Percentiles rank a stretch among this genome's conserved stretches.
Evolutionary conservation across 1,139 yeast genomes (phyloP).

Genomic region (Debaryomyces coudertii): DNA sequence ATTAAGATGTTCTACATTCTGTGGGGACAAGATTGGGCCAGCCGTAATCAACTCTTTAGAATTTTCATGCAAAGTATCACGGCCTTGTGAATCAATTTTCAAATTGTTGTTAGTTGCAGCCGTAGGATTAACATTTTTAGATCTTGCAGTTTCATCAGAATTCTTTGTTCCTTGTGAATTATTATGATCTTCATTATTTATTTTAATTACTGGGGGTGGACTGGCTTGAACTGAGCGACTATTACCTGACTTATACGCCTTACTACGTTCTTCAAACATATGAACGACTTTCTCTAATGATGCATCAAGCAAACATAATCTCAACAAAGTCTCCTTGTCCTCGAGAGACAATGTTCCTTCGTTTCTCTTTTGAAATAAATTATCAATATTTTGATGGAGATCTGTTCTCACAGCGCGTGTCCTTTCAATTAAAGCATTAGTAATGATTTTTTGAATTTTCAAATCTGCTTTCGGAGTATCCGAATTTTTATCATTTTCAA

Average conservation of each 20-base stretch:
- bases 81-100: slow-evolving; percentile 12
- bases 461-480: slow-evolving; percentile 39
- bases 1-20: slow-evolving; percentile 27
- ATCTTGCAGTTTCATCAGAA: not conserved
- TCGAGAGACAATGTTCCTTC: slow-evolving; percentile 44
- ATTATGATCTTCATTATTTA: not conserved
- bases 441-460: slow-evolving; percentile 43
- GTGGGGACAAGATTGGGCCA: slow-evolving; percentile 59
- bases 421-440: slow-evolving; percentile 47
- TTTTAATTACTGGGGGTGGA: slow-evolving; percentile 4
- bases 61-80: slow-evolving; percentile 48
- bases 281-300: slow-evolving; percentile 47
- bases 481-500: slow-evolving; percentile 37
- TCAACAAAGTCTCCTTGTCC: slow-evolving; percentile 46
- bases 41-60: slow-evolving; percentile 55
- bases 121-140: not conserved
- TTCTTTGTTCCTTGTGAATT: not conserved
- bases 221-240: not conserved
- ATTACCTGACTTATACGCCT: slow-evolving; percentile 12
- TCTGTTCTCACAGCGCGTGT: slow-evolving; percentile 45
- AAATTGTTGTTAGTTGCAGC: not conserved
- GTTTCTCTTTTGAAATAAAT: slow-evolving; percentile 40
- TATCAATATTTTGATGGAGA: slow-evolving; percentile 46
- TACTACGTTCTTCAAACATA: slow-evolving; percentile 48
- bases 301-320: slow-evolving; percentile 49